These are phyloP conservation scores for Tuber aestivum DNA, from an alignment of 495 filamentous ascomycete genomes.

Conservation along the genomic window DNA sequence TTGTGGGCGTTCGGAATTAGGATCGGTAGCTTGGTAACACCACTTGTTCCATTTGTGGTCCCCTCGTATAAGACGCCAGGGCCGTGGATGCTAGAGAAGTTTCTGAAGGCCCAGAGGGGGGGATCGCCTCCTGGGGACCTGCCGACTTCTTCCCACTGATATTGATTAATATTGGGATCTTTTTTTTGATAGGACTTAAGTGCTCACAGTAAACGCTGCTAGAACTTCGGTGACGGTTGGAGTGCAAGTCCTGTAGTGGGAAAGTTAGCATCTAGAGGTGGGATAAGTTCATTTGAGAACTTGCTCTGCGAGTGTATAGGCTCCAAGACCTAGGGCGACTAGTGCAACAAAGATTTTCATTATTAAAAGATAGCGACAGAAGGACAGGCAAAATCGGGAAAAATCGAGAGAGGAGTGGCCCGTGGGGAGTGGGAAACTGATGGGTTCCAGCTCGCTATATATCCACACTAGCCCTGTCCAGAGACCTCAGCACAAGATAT, in stretches of 20 bases:
- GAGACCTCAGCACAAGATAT: neutral
- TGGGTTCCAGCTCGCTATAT: neutral
- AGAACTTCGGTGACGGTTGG: neutral
- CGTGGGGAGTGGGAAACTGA: neutral
- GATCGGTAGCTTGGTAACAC: neutral
- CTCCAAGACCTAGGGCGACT: neutral
- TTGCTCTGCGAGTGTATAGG: neutral
- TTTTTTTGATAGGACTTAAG: neutral
- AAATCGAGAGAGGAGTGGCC: neutral
- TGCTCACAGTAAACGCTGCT: neutral
- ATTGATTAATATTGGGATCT: neutral
- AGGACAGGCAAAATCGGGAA: neutral
- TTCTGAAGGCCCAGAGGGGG: neutral
- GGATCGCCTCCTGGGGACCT: neutral
- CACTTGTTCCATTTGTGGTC: neutral
- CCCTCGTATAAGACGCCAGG: neutral
- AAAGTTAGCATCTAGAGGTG: neutral
- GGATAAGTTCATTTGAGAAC: neutral
- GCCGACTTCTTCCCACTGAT: neutral
- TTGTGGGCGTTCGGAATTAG: neutral
- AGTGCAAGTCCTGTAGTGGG: neutral
- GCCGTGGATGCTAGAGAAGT: neutral
- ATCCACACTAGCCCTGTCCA: neutral
- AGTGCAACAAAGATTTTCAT: neutral
- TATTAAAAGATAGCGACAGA: neutral